Conservation (phyloP, 208 protist genomes). For the Acanthamoeba lenticulata region DNA sequence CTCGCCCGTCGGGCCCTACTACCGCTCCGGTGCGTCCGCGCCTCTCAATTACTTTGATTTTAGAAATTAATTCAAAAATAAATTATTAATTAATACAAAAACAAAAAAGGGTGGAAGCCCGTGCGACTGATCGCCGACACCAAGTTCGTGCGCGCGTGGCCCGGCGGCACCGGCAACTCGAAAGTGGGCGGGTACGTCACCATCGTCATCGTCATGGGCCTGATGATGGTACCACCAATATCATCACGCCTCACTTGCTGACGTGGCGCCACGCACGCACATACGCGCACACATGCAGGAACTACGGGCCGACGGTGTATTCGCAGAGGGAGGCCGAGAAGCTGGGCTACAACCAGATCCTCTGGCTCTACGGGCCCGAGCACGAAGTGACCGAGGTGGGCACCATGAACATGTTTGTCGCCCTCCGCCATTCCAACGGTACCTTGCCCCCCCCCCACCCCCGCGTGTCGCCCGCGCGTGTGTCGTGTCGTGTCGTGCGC, state of each 20-base stretch:
- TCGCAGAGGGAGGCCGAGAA: constrained; percentile 89
- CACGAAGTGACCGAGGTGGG: constrained; percentile 94
- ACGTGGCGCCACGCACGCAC: constrained; percentile 63
- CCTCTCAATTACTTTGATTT: background rate
- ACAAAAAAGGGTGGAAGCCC: constrained; percentile 88
- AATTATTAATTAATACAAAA: background rate
- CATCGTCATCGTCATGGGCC: background rate
- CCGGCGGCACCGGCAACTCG: constrained; percentile 93
- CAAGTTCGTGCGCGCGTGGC: constrained; percentile 93
- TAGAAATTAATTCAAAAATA: background rate
- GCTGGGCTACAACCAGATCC: constrained; percentile 95
- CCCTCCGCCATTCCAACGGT: constrained; percentile 92
- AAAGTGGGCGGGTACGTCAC: constrained; percentile 92
- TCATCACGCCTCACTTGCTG: background rate
- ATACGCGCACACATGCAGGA: too few species aligned
- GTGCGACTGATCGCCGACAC: constrained; percentile 93
- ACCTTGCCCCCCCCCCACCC: background rate
- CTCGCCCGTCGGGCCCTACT: constrained; percentile 98
- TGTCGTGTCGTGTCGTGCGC: background rate
- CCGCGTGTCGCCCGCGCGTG: background rate
- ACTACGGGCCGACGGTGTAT: constrained; percentile 85
- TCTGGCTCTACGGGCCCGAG: constrained; percentile 94
- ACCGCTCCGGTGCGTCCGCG: constrained; percentile 83
- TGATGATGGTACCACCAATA: background rate
- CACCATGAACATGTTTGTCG: constrained; percentile 97